A percentile compares a stretch with the other conserved stretches of the same genome.
These are phyloP conservation scores for Phytophthora fragariae DNA, from an alignment of 352 stramenopile species.

Conservation along the genomic window DNA sequence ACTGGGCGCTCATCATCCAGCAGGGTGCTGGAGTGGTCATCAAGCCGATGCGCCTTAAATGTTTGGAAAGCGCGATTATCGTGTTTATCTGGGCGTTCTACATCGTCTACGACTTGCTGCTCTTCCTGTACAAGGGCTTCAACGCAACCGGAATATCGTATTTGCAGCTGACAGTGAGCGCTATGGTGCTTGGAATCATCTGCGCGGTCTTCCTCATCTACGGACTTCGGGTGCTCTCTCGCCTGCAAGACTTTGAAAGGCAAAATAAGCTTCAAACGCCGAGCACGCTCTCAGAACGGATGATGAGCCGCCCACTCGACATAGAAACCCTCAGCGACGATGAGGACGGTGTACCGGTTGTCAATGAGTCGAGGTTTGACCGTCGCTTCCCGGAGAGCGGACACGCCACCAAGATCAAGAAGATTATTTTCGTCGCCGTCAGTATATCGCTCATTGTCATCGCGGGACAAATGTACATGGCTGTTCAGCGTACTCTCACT, in stretches of 20 bases:
- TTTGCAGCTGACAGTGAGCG: constrained; percentile 29
- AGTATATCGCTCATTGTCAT: constrained; percentile 31
- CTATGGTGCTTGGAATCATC: constrained; percentile 36
- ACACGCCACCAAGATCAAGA: constrained; percentile 33
- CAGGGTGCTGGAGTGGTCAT: constrained; percentile 26
- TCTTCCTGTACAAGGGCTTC: constrained; percentile 46
- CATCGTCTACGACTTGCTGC: constrained; percentile 34
- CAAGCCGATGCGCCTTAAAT: constrained; percentile 22
- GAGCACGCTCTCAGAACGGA: constrained; percentile 15
- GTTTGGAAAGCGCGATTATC: constrained; percentile 32
- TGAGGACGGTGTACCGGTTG: constrained; percentile 32
- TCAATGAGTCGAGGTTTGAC: constrained; percentile 16
- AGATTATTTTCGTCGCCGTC: constrained; percentile 35
- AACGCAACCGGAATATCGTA: constrained; percentile 30
- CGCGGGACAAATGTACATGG: constrained; percentile 57
- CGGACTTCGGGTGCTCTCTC: constrained; percentile 33
- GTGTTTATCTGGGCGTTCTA: constrained; percentile 37
- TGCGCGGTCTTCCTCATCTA: constrained; percentile 37
- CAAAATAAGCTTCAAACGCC: constrained; percentile 23
- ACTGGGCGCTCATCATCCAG: constrained; percentile 45
- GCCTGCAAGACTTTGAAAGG: constrained; percentile 32
- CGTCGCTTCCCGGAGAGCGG: constrained; percentile 7
- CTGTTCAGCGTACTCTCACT: constrained; percentile 22
- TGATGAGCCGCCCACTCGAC: constrained; percentile 33
- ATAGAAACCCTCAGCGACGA: constrained; percentile 33